Base-by-base conservation (phyloP, 2,329 filamentous ascomycete species). In the Macrophomina phaseolina region DNA sequence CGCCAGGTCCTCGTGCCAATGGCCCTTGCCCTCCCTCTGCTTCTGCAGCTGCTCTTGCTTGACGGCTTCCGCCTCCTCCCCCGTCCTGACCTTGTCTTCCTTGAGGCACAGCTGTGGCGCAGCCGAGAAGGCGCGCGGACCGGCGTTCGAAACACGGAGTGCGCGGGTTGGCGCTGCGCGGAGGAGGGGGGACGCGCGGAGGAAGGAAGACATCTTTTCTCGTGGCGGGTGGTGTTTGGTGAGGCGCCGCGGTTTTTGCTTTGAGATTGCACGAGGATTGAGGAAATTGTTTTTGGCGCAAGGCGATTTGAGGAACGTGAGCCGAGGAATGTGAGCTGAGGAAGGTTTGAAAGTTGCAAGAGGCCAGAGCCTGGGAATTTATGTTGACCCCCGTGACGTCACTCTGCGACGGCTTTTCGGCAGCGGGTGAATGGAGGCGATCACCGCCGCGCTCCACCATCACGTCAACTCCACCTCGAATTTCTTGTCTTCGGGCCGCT, bases 41-140 rank as follows among this genome's bases (percentile, higher is more conserved):
- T 82, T 80, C 66, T 77, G 69, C 38, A 82, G 67, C 67, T 82
- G 80, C 65, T 81, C 77, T 67, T 82, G 77, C 73, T 83, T 83
- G 38, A 76, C 75, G 56, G 73, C 66, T 60, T 83, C 81, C 32
- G 81, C 67, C 67, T 83, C 74, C n/a, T 81, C 76, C 7, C 77
- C 72, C 16, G 70, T 71, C 56, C 77, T 78, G 28, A 73, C 66
- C 34, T 73, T 74, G 67, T 81, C 80, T 70, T 82, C 80, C 66
- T 81, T 81, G 64, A 82, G 69, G 28, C 70, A 69, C 46, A 76
- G 70, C 16, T 68, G 71, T 18, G 70, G 71, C n/a, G 76, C 76
- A 8, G 68, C 75, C 60, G 69, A 72, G 67, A 82, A 73, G 3
- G 74, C 65, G 42, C 76, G 58, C 9, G 23, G 32, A 28, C 2